phyloP scores from a whole-genome alignment of 2,329 filamentous ascomycete species.

The Pyrenophora seminiperda region DNA sequence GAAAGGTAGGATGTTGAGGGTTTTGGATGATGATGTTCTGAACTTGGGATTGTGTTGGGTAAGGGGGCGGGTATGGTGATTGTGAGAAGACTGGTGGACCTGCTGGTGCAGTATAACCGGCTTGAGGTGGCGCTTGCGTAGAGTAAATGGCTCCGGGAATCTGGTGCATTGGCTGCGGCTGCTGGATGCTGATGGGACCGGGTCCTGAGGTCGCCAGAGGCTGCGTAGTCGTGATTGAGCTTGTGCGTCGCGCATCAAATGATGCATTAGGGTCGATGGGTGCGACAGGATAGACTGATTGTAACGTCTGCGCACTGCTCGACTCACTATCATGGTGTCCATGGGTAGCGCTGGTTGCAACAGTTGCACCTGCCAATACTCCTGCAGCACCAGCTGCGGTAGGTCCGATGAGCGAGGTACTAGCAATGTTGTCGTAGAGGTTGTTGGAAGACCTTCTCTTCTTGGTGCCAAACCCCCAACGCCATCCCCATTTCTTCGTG shows the following conservation, averaged over 20 bases:
- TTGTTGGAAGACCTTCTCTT: conserved; percentile 45
- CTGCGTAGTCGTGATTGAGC: conserved; percentile 53
- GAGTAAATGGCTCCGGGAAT: conserved; percentile 72
- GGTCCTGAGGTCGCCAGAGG: conserved; percentile 41
- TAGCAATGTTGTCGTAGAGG: conserved; percentile 41
- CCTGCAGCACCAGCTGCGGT: conserved; percentile 48
- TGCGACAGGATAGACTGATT: conserved; percentile 69
- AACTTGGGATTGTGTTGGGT: conserved; percentile 24
- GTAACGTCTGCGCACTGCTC: conserved; percentile 58
- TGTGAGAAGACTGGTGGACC: conserved; percentile 51
- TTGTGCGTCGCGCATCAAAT: conserved; percentile 63
- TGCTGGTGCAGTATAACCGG: conserved; percentile 49
- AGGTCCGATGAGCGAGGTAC: conserved; percentile 46
- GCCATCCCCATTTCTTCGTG: conserved; percentile 64
- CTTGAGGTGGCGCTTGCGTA: conserved; percentile 48
- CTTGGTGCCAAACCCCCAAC: conserved; percentile 61
- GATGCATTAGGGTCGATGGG: conserved; percentile 65
- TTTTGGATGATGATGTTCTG: conserved; percentile 31
- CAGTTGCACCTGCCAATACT: conserved; percentile 48
- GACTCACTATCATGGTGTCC: conserved; percentile 55
- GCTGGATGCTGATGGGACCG: conserved; percentile 72
- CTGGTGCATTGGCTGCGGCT: conserved; percentile 78
- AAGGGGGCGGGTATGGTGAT: conserved; percentile 25
- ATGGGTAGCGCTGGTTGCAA: conserved; percentile 58
- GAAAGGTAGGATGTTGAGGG: conserved; percentile 33